Conservation (phyloP, 2,329 filamentous ascomycete species). For the Aspergillus pseudonomiae region DNA sequence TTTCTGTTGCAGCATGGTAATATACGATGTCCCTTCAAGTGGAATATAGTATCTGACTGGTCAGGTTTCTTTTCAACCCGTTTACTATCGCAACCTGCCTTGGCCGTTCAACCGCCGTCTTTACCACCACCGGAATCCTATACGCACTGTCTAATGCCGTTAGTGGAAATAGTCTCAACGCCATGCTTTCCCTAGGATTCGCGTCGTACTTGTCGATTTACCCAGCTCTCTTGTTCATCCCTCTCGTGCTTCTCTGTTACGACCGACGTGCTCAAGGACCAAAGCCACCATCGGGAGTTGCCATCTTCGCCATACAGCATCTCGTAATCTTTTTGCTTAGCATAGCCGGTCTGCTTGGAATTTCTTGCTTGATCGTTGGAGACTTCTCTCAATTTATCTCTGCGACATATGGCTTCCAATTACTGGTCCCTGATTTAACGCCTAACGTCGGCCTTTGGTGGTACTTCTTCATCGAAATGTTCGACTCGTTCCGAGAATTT, state of each 20-base stretch:
- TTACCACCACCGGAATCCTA: constrained; percentile 86
- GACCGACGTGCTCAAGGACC: constrained; percentile 58
- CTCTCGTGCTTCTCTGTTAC: constrained; percentile 77
- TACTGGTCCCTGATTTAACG: constrained; percentile 87
- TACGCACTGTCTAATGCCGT: constrained; percentile 81
- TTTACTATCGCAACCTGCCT: constrained; percentile 91
- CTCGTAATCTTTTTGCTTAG: constrained; percentile 57
- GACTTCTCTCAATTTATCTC: constrained; percentile 84
- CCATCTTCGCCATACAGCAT: constrained; percentile 59
- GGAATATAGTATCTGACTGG: constrained; percentile 7
- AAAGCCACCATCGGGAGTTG: constrained; percentile 30
- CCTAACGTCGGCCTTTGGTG: constrained; percentile 98
- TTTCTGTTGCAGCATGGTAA: constrained; percentile 78
- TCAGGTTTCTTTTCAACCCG: constrained; percentile 91
- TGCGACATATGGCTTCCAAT: constrained; percentile 90
- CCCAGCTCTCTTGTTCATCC: constrained; percentile 81
- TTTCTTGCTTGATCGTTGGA: constrained; percentile 73
- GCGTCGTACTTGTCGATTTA: constrained; percentile 93
- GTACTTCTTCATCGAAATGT: constrained; percentile 99
- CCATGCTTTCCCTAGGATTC: constrained; percentile 82
- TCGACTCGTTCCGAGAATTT: constrained; percentile 95
- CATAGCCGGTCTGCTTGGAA: constrained; percentile 64
- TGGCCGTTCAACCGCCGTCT: constrained; percentile 83
- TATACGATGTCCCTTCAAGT: background rate
- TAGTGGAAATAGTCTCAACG: constrained; percentile 69